Conservation (phyloP, 257 asterid species). For the Solanum tacnaense region DNA sequence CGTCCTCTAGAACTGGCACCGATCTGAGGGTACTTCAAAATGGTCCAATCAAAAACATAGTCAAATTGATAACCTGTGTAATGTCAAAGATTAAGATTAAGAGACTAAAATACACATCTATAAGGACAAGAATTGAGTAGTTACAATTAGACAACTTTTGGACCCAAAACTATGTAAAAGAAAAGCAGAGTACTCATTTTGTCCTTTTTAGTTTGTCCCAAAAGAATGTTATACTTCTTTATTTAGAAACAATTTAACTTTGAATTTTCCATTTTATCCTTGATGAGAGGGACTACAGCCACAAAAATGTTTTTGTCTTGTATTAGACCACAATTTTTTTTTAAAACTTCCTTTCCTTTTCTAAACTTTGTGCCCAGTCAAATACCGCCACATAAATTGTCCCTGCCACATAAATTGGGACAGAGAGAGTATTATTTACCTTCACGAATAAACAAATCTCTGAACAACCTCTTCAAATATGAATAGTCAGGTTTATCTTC, state of each 20-base stretch:
- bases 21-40: constrained; percentile 89
- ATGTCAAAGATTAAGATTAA: constrained; percentile 1
- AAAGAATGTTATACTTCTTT: neutral
- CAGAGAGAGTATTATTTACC: constrained; percentile 25
- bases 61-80: constrained; percentile 86
- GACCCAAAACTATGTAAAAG: neutral
- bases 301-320: too few species aligned
- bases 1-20: constrained; percentile 76
- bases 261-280: neutral
- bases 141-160: neutral
- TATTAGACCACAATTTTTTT: too few species aligned
- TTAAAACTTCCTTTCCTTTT: too few species aligned
- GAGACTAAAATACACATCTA: neutral
- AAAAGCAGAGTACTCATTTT: neutral
- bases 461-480: constrained; percentile 86
- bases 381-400: too few species aligned
- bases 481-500: constrained; percentile 95
- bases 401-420: neutral
- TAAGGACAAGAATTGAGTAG: neutral
- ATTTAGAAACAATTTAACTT: neutral
- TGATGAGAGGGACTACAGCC: too few species aligned
- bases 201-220: neutral
- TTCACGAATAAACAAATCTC: constrained; percentile 92
- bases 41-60: constrained; percentile 93
- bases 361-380: too few species aligned